phyloP scores from a whole-genome alignment of 208 protist genomes.

The Crithidia bombi region DNA sequence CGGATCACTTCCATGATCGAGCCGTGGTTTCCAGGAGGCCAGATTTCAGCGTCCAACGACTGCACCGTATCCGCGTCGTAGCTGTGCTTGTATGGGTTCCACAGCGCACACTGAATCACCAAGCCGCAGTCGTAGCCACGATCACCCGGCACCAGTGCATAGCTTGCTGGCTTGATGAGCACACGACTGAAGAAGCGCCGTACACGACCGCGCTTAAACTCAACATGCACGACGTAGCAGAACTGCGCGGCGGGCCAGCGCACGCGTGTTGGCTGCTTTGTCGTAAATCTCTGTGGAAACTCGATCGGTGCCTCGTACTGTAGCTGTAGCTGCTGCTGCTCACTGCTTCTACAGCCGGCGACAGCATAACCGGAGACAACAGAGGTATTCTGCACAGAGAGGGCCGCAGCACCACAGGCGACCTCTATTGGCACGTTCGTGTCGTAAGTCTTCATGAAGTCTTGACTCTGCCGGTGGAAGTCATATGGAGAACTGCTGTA shows the following conservation, averaged over 20 bases:
- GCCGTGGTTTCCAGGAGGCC: constrained; percentile 31
- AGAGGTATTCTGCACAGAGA: not conserved
- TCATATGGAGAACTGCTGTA: constrained; percentile 14
- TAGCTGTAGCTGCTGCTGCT: not conserved
- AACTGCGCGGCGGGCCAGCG: constrained; percentile 38
- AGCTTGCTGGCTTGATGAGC: constrained; percentile 40
- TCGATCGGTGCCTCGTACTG: not conserved
- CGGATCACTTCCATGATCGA: constrained; percentile 57
- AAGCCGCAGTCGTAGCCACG: constrained; percentile 81
- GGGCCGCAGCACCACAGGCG: not conserved
- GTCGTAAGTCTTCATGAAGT: not conserved
- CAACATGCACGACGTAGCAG: constrained; percentile 68
- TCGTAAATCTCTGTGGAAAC: not conserved
- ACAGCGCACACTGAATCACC: constrained; percentile 64
- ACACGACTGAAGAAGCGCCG: constrained; percentile 43
- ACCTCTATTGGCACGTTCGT: constrained; percentile 6
- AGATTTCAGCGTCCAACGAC: constrained; percentile 24
- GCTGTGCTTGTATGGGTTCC: constrained; percentile 34
- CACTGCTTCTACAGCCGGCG: not conserved
- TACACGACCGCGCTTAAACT: constrained; percentile 85
- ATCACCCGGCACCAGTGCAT: constrained; percentile 87
- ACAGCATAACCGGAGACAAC: not conserved
- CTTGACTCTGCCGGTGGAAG: not conserved
- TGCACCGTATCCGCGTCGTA: constrained; percentile 22
- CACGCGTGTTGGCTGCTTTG: constrained; percentile 2